Conservation (phyloP, 345 rosid genomes). For the Eucalyptus regnans region DNA sequence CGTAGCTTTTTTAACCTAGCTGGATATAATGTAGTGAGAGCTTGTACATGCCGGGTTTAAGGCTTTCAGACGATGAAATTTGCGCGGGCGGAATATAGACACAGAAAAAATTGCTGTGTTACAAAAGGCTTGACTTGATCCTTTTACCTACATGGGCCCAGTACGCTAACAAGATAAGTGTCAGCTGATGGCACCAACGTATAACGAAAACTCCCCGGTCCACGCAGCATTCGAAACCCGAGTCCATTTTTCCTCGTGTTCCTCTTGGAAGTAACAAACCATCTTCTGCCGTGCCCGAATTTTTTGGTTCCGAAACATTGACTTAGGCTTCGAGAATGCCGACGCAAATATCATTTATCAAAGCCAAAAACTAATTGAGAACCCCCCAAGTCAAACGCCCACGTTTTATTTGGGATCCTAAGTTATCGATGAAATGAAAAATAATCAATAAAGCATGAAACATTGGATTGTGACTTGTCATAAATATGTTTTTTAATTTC, state of each 20-base stretch:
- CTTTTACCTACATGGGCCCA: no score
- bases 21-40: background rate
- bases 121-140: no score
- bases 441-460: background rate
- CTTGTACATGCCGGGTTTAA: slow-evolving; percentile 29
- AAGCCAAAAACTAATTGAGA: background rate
- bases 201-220: background rate
- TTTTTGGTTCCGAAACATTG: background rate
- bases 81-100: slow-evolving; percentile 40
- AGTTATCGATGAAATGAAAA: background rate
- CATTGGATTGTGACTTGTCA: background rate
- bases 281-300: background rate
- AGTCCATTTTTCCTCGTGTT: background rate
- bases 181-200: background rate
- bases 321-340: background rate
- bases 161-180: background rate
- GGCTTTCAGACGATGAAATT: slow-evolving; percentile 60
- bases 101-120: slow-evolving; percentile 26
- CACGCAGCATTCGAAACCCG: background rate
- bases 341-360: no score
- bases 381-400: background rate
- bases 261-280: background rate
- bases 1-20: background rate
- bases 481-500: no score
- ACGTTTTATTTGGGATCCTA: background rate